Evolutionary conservation across 768 basidiomycete genomes (phyloP), one percentile per base, ranked within the genome.

Genomic region (Lactarius deliciosus): DNA sequence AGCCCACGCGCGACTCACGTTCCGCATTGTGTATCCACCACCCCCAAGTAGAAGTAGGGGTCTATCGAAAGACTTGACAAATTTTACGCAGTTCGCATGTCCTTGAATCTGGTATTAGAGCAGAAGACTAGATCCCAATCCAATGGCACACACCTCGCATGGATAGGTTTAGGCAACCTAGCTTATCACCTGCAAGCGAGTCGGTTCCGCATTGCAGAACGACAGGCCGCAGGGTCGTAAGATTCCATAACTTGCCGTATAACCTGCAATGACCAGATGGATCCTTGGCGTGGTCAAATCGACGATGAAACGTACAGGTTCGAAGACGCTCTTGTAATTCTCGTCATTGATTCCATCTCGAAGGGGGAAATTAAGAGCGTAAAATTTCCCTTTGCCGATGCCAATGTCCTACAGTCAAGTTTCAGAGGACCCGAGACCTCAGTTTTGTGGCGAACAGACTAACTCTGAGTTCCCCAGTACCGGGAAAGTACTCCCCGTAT

Each of bases 401-500:
- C 95, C 96, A 53, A 91, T 87, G 74, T 98, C 96, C 92, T 94
- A 32, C 34, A 36, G 57, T 36, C 7, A n/a, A 2, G 54, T 4
- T 58, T 38, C 58, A 38, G 20, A 30, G 20, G 38, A 18, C 2
- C 20, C 7, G 9, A 47, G 20, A 60, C 55, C 22, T 25, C 13
- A 13, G 50, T 25, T 53, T 60, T 61, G 54, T 61, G 56, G 64
- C 1, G 57, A 64, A 61, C 22, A 34, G 38, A 75, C 87, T 71
- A 74, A 93, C 93, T 71, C 96, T 84, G 47, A 97, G 81, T 77
- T 97, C 96, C n/a, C 97, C 97, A 7, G 97, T 99, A 50, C 97
- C 97, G 32, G 97, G 97, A 77, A 99, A 99, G 77, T 91, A 99
- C 77, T 99, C 97, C 40, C 97, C 97, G 70, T 98, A 99, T 77